Conservation (phyloP, 345 rosid genomes). For the Salix dunnii region DNA sequence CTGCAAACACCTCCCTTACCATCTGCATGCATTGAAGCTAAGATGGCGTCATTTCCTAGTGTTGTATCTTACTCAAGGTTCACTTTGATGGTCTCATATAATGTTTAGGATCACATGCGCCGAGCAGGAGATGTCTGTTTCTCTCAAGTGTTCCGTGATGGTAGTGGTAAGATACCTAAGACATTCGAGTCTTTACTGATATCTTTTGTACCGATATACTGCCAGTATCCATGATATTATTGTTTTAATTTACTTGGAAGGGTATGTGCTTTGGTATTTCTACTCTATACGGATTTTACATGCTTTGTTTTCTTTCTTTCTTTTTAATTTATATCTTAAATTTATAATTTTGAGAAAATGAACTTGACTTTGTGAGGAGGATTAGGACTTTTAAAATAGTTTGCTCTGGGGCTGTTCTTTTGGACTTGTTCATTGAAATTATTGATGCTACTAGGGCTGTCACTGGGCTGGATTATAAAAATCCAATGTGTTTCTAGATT, state of each 20-base stretch:
- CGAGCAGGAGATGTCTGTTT: conserved; percentile 38
- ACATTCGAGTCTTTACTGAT: not conserved
- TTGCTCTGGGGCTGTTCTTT: not conserved
- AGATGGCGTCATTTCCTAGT: not conserved
- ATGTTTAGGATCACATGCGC: conserved; percentile 36
- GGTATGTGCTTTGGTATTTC: no score
- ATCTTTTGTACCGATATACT: not conserved
- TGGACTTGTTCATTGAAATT: not conserved
- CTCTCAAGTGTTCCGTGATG: conserved; percentile 36
- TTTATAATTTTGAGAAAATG: not conserved
- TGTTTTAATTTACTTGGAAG: not conserved
- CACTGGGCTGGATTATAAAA: not conserved
- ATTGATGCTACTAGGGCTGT: not conserved
- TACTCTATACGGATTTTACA: not conserved
- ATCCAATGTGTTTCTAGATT: not conserved
- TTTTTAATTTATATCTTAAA: not conserved
- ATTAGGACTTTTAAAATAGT: not conserved
- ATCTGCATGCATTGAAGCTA: not conserved
- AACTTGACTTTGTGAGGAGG: not conserved
- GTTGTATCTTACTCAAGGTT: not conserved
- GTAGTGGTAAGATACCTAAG: conserved; percentile 18
- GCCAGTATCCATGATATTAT: not conserved
- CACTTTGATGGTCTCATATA: not conserved
- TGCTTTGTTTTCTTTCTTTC: not conserved
- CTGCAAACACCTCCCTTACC: not conserved